Conservation (phyloP, 805 yeast genomes). For the Pichia membranifaciens region DNA sequence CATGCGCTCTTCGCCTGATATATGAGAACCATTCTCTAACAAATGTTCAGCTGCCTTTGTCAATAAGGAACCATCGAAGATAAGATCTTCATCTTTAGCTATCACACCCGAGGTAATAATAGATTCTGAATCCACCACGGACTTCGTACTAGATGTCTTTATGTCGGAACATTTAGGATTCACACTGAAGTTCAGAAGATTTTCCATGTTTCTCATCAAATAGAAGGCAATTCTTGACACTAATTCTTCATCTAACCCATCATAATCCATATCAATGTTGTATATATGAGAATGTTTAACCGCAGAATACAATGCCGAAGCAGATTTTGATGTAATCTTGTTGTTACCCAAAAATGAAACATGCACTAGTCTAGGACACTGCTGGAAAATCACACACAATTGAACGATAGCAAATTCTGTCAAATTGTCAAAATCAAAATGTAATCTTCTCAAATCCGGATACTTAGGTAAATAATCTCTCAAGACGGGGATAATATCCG, state of each 20-base stretch:
- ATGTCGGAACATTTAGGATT: neutral
- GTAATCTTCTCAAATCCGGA: slow-evolving; percentile 42
- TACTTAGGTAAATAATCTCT: slow-evolving; percentile 41
- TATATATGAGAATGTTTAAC: slow-evolving; percentile 44
- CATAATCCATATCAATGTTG: slow-evolving; percentile 50
- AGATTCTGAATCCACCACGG: slow-evolving; percentile 17
- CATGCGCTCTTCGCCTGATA: slow-evolving; percentile 34
- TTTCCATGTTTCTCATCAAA: slow-evolving; percentile 53
- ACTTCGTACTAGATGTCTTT: neutral
- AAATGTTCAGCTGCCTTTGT: slow-evolving; percentile 70
- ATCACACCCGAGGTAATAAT: slow-evolving; percentile 4
- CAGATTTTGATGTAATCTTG: slow-evolving; percentile 37
- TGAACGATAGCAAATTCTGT: slow-evolving; percentile 43
- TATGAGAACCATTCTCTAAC: slow-evolving; percentile 33
- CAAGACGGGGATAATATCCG: slow-evolving; percentile 41
- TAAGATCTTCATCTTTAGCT: slow-evolving; percentile 46
- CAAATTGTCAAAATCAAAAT: slow-evolving; percentile 49
- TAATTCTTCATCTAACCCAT: slow-evolving; percentile 41
- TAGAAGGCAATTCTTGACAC: slow-evolving; percentile 51
- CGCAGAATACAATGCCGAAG: slow-evolving; percentile 46
- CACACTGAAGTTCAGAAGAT: slow-evolving; percentile 28
- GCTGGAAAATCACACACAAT: slow-evolving; percentile 42
- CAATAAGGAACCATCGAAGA: slow-evolving; percentile 69
- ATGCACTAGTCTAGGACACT: slow-evolving; percentile 43
- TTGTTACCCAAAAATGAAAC: slow-evolving; percentile 51